Percentiles rank a stretch among this genome's conserved stretches.
Conservation (phyloP, 495 filamentous ascomycete genomes). For the Penicillium waksmanii region DNA sequence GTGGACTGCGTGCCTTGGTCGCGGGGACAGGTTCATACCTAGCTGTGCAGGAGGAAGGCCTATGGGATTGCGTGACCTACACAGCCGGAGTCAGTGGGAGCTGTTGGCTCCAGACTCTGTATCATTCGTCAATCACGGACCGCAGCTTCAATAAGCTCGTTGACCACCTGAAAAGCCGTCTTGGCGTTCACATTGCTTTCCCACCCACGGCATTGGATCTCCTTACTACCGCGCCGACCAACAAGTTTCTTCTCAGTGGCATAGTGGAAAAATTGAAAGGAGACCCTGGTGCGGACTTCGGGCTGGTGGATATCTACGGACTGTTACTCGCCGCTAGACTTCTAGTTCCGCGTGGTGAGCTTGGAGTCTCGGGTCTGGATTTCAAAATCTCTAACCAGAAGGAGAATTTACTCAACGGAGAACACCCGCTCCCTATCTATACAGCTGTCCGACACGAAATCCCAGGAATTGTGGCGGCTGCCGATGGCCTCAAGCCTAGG, state of each 20-base stretch:
- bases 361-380: conserved; percentile 72
- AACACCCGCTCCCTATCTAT: conserved; percentile 89
- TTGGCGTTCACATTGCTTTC: conserved; percentile 88
- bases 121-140: conserved; percentile 78
- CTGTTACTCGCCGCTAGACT: conserved; percentile 80
- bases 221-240: conserved; percentile 81
- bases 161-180: conserved; percentile 80
- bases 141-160: conserved; percentile 68
- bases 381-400: conserved; percentile 88
- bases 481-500: conserved; percentile 30
- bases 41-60: conserved; percentile 76
- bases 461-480: conserved; percentile 58
- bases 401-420: conserved; percentile 69
- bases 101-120: conserved; percentile 92
- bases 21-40: conserved; percentile 85
- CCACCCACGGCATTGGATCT: conserved; percentile 79
- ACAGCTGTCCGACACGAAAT: conserved; percentile 95
- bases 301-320: conserved; percentile 91
- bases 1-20: conserved; percentile 85
- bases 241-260: conserved; percentile 87
- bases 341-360: conserved; percentile 81
- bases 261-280: conserved; percentile 88
- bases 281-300: conserved; percentile 78
- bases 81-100: conserved; percentile 93
- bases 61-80: conserved; percentile 94